Conservation (phyloP, 306 rosid genomes). For the Vigna hirtella region DNA sequence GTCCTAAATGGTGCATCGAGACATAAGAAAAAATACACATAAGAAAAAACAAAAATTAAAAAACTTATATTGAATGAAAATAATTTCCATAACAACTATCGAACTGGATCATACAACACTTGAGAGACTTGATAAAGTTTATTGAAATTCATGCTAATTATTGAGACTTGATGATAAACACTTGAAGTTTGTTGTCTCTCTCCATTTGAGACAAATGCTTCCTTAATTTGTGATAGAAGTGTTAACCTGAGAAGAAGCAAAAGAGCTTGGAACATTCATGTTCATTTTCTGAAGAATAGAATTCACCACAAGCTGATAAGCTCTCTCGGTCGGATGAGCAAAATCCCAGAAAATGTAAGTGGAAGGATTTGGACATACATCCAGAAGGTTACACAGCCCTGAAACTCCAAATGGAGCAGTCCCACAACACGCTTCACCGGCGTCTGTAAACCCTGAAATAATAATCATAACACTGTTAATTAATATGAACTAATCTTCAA, state of each 20-base stretch:
- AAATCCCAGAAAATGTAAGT: constrained; percentile 51
- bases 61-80: too few relatives aligned
- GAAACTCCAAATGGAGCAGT: constrained; percentile 36
- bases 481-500: not conserved
- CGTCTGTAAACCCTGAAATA: constrained; percentile 50
- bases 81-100: too few relatives aligned
- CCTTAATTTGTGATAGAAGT: not conserved
- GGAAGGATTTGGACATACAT: constrained; percentile 18
- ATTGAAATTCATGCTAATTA: too few relatives aligned
- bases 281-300: not conserved
- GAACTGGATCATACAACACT: too few relatives aligned
- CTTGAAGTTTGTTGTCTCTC: too few relatives aligned
- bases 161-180: not conserved
- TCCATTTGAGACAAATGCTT: not conserved
- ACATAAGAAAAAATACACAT: too few relatives aligned
- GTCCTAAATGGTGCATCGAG: too few relatives aligned
- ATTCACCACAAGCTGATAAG: constrained; percentile 36
- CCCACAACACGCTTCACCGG: constrained; percentile 47
- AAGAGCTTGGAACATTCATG: not conserved
- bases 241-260: not conserved
- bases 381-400: not conserved
- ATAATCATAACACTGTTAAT: not conserved
- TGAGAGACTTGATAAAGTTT: too few relatives aligned
- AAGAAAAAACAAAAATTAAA: too few relatives aligned
- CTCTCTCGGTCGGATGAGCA: constrained; percentile 54